phyloP scores from a whole-genome alignment of 192 early-diverging fungal genomes.

The Martensiomyces pterosporus region DNA sequence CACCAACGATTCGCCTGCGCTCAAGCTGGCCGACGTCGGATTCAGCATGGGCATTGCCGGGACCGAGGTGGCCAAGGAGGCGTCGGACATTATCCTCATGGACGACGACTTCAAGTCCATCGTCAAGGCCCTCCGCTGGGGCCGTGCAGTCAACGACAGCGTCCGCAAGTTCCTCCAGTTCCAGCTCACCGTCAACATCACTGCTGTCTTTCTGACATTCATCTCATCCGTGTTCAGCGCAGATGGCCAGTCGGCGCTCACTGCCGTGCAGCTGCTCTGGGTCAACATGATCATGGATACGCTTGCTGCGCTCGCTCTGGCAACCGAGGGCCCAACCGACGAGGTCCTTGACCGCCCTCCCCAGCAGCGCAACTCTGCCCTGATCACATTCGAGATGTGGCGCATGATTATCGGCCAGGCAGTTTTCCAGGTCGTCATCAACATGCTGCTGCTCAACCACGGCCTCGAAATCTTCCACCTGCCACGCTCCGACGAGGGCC shows the following conservation, averaged over 20 bases:
- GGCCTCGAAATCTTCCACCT: slow-evolving; percentile 65
- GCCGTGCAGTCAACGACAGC: slow-evolving; percentile 74
- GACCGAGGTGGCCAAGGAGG: slow-evolving; percentile 81
- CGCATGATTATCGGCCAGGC: slow-evolving; percentile 90
- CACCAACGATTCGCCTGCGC: slow-evolving; percentile 82
- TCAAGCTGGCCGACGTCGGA: slow-evolving; percentile 87
- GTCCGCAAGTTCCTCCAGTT: slow-evolving; percentile 87
- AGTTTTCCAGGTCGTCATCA: slow-evolving; percentile 81
- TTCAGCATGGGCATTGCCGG: slow-evolving; percentile 93
- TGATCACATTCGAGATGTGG: slow-evolving; percentile 88
- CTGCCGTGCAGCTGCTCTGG: slow-evolving; percentile 90
- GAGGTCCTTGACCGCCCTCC: slow-evolving; percentile 80
- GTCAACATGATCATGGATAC: slow-evolving; percentile 96
- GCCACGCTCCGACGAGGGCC: slow-evolving; percentile 22
- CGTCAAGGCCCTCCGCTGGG: slow-evolving; percentile 76
- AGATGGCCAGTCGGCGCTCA: slow-evolving; percentile 69
- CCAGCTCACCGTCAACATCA: slow-evolving; percentile 80
- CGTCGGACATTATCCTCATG: slow-evolving; percentile 78
- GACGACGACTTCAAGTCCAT: slow-evolving; percentile 88
- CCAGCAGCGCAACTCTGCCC: slow-evolving; percentile 62
- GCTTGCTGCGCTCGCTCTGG: slow-evolving; percentile 85
- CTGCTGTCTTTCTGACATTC: slow-evolving; percentile 71
- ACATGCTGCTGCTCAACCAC: slow-evolving; percentile 56
- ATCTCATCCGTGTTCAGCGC: slow-evolving; percentile 62
- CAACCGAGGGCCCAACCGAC: slow-evolving; percentile 83